These are phyloP conservation scores for Lachnellula suecica DNA, from an alignment of 2,329 filamentous ascomycete genomes.

Conservation along the genomic window DNA sequence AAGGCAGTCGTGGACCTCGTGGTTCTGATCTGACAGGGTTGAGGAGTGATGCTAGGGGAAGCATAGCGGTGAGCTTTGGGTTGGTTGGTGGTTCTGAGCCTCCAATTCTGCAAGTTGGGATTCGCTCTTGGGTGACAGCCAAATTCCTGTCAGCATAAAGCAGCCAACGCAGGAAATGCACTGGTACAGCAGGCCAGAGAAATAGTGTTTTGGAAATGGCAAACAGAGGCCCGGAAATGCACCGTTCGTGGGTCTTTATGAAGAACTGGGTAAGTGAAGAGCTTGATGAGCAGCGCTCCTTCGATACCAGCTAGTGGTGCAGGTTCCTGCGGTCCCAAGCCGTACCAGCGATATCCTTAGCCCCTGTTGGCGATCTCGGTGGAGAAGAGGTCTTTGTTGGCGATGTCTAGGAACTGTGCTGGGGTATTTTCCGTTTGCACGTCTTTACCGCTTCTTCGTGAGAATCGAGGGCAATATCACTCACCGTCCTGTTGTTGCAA, in stretches of 20 bases:
- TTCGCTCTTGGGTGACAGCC: conserved; percentile 22
- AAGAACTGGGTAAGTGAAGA: conserved; percentile 21
- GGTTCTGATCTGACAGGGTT: conserved; percentile 51
- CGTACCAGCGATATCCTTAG: conserved; percentile 23
- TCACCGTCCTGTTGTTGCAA: conserved; percentile 27
- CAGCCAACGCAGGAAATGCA: conserved; percentile 10
- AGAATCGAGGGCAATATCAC: conserved; percentile 39
- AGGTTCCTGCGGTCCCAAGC: conserved; percentile 25
- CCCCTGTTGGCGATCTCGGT: conserved; percentile 37
- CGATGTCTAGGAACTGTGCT: conserved; percentile 47
- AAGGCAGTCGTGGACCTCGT: conserved; percentile 41
- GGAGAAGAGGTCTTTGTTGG: conserved; percentile 45
- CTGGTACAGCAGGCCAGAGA: conserved; percentile 19
- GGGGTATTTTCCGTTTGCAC: conserved; percentile 44
- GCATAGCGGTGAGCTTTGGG: conserved; percentile 45
- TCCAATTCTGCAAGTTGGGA: conserved; percentile 27
- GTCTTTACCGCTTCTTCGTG: conserved; percentile 47
- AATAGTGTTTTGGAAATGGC: conserved; percentile 22
- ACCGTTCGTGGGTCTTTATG: conserved; percentile 22
- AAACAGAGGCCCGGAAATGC: conserved; percentile 28
- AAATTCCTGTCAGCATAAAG: conserved; percentile 15
- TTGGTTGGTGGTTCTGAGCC: conserved; percentile 17
- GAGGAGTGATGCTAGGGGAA: conserved; percentile 64
- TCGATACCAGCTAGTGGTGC: conserved; percentile 25
- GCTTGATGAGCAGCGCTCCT: conserved; percentile 22